Evolutionary conservation across 306 rosid species (phyloP), one percentile per base, ranked within the genome.

Genomic region (Castanospermum australe): DNA sequence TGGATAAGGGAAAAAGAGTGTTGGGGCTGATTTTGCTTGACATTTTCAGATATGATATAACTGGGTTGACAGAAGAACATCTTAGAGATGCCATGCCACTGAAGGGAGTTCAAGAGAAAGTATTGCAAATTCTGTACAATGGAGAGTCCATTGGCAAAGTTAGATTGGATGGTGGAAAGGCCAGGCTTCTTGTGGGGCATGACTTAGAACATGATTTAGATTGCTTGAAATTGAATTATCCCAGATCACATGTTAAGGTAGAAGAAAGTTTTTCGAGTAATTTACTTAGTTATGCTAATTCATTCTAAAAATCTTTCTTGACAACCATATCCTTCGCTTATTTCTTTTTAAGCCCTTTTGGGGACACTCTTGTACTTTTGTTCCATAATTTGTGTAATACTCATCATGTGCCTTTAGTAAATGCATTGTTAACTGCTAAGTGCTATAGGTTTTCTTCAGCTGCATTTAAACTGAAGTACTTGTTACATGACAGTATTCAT

Each of bases 111-210:
- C 86, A 79, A 68, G 90, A 90, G 35, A 94, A 84, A 66, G 55
- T 94, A 67, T 86, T 84, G 77, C 82, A 86, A 79, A 78, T 94
- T 87, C 71, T 92, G 84, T 77, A 89, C 79, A 85, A 88, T 87
- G 97, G 89, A 80, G 96, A 89, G 76, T 80, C 89, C 59, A 71
- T 81, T 64, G 86, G 70, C 56, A 85, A 78, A 83, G 86, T 71
- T 83, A 83, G 90, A 76, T 76, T 82, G 83, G 85, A 84, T 67
- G 94, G 94, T 50, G 93, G 92, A 68, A 90, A 84, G 84, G 90
- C 97, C 73, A 90, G 82, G 76, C 91, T 94, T 87, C 94, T 94
- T 79, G 96, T 94, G 80, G 97, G 98, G 85, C 97, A 90, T 87
- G 84, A 64, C 73, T 75, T 93, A 78, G 93, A 76, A 61, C 88